Base-by-base conservation (phyloP, 495 filamentous ascomycete species). In the Penicillium cosmopolitanum region DNA sequence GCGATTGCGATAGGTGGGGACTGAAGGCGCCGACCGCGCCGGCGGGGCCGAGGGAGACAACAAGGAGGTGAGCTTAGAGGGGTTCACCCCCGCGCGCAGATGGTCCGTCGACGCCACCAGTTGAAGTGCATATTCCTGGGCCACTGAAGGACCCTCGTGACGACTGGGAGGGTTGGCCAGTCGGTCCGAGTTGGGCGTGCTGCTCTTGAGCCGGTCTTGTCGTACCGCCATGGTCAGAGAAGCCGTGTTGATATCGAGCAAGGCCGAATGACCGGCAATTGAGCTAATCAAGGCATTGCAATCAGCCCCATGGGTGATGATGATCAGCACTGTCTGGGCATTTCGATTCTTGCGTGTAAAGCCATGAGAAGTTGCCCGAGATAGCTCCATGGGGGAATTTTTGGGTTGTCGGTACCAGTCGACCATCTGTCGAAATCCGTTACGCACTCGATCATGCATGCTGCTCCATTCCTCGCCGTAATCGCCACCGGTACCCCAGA, bases 231-330 rank as follows among this genome's bases (percentile, higher is more conserved):
- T 88, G 0, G 95, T 97, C 28, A 98, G 80, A 0, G 92, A 96
- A 9, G 93, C 89, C 75, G 94, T 92, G 34, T 85, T 88, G 15
- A 98, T 89, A 69, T 98, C 93, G 50, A 95, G 81, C 8, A 99
- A 81, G 2, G 94, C 90, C 0, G 95, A 92, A 61, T 94, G 89
- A 53, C 93, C 88, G 0, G 91, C 96, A 55, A 99, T 79, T 5
- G 91, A 91, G 6, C 94, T 93, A 51, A 98, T 93, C 50, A 99
- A 73, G 0, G 95, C 96, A 74, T 99, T 99, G 74, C 95, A 96
- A 50, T 93, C 96, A 11, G 96, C 96, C n/a, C 94, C 94, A 66
- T 99, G 95, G 0, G 96, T 96, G 51, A 99, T 91, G 12, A 99
- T 73, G 31, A 99, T 82, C n/a, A 99, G 73, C 7, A 98, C 85